Conservation (phyloP, 2,329 filamentous ascomycete genomes). For the Monosporascus sp. region DNA sequence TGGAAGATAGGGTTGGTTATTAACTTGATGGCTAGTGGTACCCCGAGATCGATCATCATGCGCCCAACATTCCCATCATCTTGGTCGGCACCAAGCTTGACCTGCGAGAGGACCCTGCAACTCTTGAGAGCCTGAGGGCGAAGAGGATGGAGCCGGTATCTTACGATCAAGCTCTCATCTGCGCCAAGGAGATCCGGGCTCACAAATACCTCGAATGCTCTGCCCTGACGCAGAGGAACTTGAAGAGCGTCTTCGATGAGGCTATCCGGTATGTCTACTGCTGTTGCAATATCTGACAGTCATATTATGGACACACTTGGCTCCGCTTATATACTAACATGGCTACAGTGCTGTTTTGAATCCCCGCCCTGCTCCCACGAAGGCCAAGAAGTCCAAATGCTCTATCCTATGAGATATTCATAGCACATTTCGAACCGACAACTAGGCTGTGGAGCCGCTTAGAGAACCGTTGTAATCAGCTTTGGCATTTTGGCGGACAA, state of each 20-base stretch:
- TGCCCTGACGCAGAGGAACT: conserved; percentile 88
- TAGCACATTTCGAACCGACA: conserved; percentile 11
- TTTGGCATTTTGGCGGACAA: conserved; percentile 3
- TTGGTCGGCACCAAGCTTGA: conserved; percentile 96
- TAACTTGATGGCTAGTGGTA: conserved; percentile 63
- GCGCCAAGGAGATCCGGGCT: conserved; percentile 90
- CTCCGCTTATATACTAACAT: conserved; percentile 10
- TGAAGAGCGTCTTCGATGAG: conserved; percentile 98
- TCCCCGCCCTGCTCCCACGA: conserved; percentile 52
- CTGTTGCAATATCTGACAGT: background rate
- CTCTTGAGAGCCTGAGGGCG: conserved; percentile 73
- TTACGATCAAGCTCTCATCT: conserved; percentile 83
- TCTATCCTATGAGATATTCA: conserved; percentile 52
- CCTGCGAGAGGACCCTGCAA: conserved; percentile 81
- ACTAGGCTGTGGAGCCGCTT: conserved; percentile 19
- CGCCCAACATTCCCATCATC: conserved; percentile 91
- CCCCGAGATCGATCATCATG: conserved; percentile 95
- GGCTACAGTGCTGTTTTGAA: conserved; percentile 61
- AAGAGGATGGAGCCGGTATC: conserved; percentile 97
- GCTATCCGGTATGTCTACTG: conserved; percentile 79
- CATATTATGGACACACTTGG: no score
- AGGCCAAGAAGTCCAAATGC: conserved; percentile 64
- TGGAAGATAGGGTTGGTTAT: background rate
- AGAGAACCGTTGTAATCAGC: conserved; percentile 22
- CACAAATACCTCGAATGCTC: conserved; percentile 99